Base-by-base conservation (phyloP, 352 stramenopile genomes). In the Salisapilia sapeloensis region DNA sequence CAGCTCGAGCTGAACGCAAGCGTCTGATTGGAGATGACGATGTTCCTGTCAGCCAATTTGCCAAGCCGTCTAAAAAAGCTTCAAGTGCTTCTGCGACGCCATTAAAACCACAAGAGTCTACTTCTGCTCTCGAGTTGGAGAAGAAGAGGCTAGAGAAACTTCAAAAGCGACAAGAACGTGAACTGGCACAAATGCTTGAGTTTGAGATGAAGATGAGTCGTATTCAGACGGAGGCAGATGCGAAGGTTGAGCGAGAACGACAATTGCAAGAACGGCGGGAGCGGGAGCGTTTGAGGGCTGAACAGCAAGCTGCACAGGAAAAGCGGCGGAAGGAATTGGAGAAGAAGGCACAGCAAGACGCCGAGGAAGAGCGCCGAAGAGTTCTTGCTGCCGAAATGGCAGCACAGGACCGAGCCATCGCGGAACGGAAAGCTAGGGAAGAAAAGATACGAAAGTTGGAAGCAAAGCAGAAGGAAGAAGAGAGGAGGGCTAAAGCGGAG, bases 161-260 rank as follows among this genome's bases (percentile, higher is more conserved):
- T 13, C 58, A 70, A 29, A 47, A 64, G 9, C 63, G 71, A 2
- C 71, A 87, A 48, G 65, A 91, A 35, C 64, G 65, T 1, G 72
- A 87, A 31, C 47, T 94, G 0, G 76, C 89, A 35, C 80, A 94
- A 61, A 89, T 94, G 70, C 60, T 94, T n/a, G 63, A 82, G 26
- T 94, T 90, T 34, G 80, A 94, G 46, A 79, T 91, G 37, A 92
- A 93, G 40, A 84, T 89, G 74, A 83, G 60, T 45, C 60, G 65
- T 28, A 51, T 90, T 12, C 75, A 92, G 34, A 57, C 87, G 35
- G 63, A 81, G 35, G 72, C 67, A 2, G 51, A 52, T 14, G 60
- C 67, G 9, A 85, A 78, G 20, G 42, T 76, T 30, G 55, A 89
- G 39, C 60, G 67, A 3, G 67, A 87, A 38, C 55, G 57, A 10